Evolutionary conservation across 1,139 yeast genomes (phyloP).

Genomic region (Debaryomyces coudertii): DNA sequence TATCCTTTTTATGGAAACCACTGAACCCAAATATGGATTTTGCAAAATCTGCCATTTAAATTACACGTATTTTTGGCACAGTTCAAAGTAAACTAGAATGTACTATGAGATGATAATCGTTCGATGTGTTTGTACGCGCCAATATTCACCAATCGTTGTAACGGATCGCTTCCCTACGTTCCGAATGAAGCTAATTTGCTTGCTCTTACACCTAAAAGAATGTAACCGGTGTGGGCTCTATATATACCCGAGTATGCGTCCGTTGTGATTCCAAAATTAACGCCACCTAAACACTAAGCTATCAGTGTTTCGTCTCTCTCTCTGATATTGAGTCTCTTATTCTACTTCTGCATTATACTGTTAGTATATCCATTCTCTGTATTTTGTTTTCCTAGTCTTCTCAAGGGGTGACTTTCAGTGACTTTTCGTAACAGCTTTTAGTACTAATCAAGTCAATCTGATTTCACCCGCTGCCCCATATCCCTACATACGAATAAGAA

Average conservation of each 20-base stretch:
- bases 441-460: background rate
- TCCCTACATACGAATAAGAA: constrained; percentile 5
- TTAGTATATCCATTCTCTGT: background rate
- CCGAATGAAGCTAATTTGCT: background rate
- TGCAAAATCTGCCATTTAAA: constrained; percentile 64
- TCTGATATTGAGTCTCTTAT: background rate
- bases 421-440: background rate
- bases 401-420: constrained; percentile 1
- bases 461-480: background rate
- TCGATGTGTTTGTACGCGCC: background rate
- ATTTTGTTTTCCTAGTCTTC: background rate
- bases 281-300: background rate
- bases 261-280: background rate
- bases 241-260: background rate
- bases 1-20: constrained; percentile 43
- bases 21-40: constrained; percentile 63
- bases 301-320: background rate
- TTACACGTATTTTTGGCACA: background rate
- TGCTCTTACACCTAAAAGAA: background rate
- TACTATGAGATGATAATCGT: background rate
- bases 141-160: background rate
- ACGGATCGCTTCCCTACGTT: background rate
- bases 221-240: background rate
- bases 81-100: background rate
- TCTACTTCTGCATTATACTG: background rate